Conservation (phyloP, 352 stramenopile genomes). For the Aphanomyces invadans region DNA sequence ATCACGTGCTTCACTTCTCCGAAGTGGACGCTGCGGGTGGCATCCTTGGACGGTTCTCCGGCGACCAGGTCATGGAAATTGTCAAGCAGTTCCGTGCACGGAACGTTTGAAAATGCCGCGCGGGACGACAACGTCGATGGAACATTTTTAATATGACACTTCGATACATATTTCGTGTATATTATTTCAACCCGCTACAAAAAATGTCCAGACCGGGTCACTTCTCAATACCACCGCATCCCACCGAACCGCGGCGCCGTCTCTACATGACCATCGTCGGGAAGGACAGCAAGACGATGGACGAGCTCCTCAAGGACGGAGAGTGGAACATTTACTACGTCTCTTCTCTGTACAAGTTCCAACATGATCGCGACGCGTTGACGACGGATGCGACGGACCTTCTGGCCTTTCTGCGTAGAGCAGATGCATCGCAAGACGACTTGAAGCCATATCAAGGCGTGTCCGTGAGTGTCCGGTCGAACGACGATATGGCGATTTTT, state of each 20-base stretch:
- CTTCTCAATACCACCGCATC: too few species aligned
- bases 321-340: conserved; percentile 53
- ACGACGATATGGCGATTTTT: conserved; percentile 21
- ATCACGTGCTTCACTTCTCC: conserved; percentile 52
- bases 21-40: conserved; percentile 63
- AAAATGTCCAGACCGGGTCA: neutral
- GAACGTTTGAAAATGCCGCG: neutral
- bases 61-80: conserved; percentile 78
- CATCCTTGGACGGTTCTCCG: conserved; percentile 65
- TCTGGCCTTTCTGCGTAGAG: conserved; percentile 10
- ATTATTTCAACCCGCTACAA: neutral
- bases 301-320: conserved; percentile 7
- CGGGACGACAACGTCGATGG: neutral
- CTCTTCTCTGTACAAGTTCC: conserved; percentile 56
- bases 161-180: neutral
- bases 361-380: conserved; percentile 41
- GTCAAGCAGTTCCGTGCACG: conserved; percentile 57
- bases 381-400: conserved; percentile 28
- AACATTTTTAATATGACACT: neutral
- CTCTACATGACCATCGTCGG: neutral
- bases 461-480: conserved; percentile 11
- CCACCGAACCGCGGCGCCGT: too few species aligned
- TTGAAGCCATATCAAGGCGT: conserved; percentile 1
- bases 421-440: neutral
- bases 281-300: conserved; percentile 13